Evolutionary conservation across 768 basidiomycete genomes (phyloP), one percentile per base, ranked within the genome.

Genomic region (Auricularia sp.): DNA sequence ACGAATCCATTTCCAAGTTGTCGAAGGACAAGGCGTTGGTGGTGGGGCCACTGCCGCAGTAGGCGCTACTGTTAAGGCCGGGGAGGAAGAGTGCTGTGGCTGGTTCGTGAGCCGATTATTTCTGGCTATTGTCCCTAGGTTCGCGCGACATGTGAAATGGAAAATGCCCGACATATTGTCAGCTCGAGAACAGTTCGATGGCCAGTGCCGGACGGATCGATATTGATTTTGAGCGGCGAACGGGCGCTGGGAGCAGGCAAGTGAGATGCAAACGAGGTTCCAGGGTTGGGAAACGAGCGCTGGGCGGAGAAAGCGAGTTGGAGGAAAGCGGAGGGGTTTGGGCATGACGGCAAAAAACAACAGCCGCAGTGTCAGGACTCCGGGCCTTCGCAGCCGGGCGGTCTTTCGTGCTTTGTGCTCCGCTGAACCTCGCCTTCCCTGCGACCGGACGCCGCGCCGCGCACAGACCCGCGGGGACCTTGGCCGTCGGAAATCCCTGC

Each of bases 11-110:
- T 54, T 71, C 76, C 3, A 74, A 76, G 8, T 74, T 87, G 51
- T 81, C 76, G 67, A 82, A 77, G 69, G 78, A 76, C n/a, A 84
- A 87, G 72, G 75, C 77, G 42, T 74, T 71, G 35, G 75, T 87
- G 14, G 81, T 84, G 16, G 78, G 78, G 54, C 54, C 34, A 11
- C 18, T 58, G 21, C 54, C 39, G 39, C 39, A 42, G 39, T 42
- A 42, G 39, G 39, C 39, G 39, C 39, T 42, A 42, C 8, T 42
- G 39, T 18, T 51, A 18, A 5, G 16, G 47, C 14, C 47, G 21
- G 47, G 1, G 47, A 18, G 16, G 47, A 12, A 51, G 47, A 51
- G 47, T 5, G 47, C 47, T 16, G 21, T 8, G 8, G 11, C 16
- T 51, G 47, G 10, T 5, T 42, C 12, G 12, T 42, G 47, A 8